Percentiles rank a stretch among this genome's conserved stretches.
These are phyloP conservation scores for Claviceps quebecensis DNA, from an alignment of 2,329 filamentous ascomycete species.

Conservation along the genomic window DNA sequence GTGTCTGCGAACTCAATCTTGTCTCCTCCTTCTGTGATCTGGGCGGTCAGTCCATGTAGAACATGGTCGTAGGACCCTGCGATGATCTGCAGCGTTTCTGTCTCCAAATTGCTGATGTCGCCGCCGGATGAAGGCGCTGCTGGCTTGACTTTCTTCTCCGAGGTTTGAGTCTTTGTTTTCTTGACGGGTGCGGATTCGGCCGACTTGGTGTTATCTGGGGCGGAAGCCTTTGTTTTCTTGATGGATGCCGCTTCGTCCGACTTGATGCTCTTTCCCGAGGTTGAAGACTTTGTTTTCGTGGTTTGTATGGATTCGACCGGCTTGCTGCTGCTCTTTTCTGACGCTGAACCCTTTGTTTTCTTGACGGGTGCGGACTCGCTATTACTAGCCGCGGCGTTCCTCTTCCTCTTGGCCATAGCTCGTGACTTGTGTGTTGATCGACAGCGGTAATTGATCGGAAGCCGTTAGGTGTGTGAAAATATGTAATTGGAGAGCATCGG, in stretches of 20 bases:
- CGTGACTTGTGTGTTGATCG: neutral
- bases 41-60: slow-evolving; percentile 79
- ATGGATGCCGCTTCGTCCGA: neutral
- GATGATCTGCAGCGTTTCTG: slow-evolving; percentile 68
- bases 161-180: slow-evolving; percentile 15
- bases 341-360: slow-evolving; percentile 14
- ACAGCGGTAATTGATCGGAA: too few relatives aligned
- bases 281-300: slow-evolving; percentile 20
- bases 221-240: slow-evolving; percentile 20
- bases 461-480: too few relatives aligned
- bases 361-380: slow-evolving; percentile 17
- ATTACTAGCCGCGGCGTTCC: slow-evolving; percentile 19
- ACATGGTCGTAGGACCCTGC: slow-evolving; percentile 89
- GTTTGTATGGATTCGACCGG: slow-evolving; percentile 9
- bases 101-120: neutral
- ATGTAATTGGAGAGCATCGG: too few relatives aligned
- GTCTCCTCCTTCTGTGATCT: slow-evolving; percentile 27
- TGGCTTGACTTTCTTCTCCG: slow-evolving; percentile 3
- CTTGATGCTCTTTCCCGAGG: slow-evolving; percentile 3
- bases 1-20: slow-evolving; percentile 67
- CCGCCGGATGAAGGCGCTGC: neutral
- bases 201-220: neutral
- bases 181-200: slow-evolving; percentile 16
- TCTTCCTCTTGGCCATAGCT: slow-evolving; percentile 35
- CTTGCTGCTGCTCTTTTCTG: neutral